phyloP scores from a whole-genome alignment of 1,139 yeast species.

The Nakaseomyces nivariensis region DNA sequence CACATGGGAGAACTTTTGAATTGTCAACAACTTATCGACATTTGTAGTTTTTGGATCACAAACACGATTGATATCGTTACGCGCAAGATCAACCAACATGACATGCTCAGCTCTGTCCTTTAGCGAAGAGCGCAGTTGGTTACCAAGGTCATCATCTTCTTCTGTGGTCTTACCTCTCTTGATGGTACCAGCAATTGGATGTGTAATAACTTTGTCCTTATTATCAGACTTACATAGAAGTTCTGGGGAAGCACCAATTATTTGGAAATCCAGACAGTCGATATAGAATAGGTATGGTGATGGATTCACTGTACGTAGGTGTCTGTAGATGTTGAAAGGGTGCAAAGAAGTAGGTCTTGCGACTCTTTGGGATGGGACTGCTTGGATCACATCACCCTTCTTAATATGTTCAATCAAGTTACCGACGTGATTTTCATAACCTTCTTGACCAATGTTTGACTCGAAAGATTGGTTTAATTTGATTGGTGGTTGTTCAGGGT shows the following conservation, averaged over 20 bases:
- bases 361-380: constrained; percentile 94
- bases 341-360: constrained; percentile 91
- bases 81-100: constrained; percentile 93
- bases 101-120: constrained; percentile 97
- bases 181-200: constrained; percentile 96
- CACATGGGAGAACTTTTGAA: constrained; percentile 93
- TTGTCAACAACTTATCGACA: constrained; percentile 80
- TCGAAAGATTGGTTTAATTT: constrained; percentile 52
- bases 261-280: constrained; percentile 83
- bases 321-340: constrained; percentile 93
- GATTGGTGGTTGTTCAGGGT: constrained; percentile 67
- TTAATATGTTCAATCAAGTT: constrained; percentile 69
- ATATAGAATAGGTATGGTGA: constrained; percentile 93
- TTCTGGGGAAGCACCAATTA: constrained; percentile 97
- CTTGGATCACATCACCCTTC: constrained; percentile 91
- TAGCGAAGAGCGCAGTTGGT: constrained; percentile 59
- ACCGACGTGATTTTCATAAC: constrained; percentile 76
- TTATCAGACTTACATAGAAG: constrained; percentile 71
- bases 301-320: constrained; percentile 89
- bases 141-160: constrained; percentile 81
- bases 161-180: constrained; percentile 80
- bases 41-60: constrained; percentile 76
- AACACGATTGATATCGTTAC: constrained; percentile 91
- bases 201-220: constrained; percentile 71
- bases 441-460: constrained; percentile 87